phyloP scores from a whole-genome alignment of 257 asterid species.

The Solanum etuberosum region DNA sequence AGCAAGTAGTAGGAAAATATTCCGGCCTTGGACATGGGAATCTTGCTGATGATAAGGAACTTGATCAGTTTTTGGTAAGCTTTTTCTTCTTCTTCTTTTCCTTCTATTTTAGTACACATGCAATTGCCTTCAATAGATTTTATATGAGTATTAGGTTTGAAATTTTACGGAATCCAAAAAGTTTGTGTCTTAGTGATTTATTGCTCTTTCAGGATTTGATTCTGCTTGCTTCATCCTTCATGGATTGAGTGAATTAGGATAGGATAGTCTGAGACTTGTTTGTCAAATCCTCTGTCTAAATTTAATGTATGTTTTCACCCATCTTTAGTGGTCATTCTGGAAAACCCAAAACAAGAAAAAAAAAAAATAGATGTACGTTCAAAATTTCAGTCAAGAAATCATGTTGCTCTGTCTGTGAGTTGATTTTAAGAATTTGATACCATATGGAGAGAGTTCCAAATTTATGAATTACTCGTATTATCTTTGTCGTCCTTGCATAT shows the following conservation, averaged over 20 bases:
- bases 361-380: not conserved
- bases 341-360: not conserved
- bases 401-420: not conserved
- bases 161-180: not conserved
- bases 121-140: not conserved
- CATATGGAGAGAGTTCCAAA: not conserved
- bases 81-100: not conserved
- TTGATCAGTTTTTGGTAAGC: constrained; percentile 60
- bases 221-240: not conserved
- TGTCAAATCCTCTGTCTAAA: not conserved
- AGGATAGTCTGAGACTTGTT: not conserved
- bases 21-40: constrained; percentile 38
- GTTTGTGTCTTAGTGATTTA: not conserved
- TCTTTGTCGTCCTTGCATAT: not conserved
- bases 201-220: not conserved
- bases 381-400: not conserved
- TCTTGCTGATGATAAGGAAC: constrained; percentile 41
- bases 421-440: not conserved
- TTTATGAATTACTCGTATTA: not conserved
- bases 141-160: not conserved
- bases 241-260: not conserved
- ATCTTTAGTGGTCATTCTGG: not conserved
- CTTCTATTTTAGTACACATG: not conserved
- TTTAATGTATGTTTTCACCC: not conserved
- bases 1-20: constrained; percentile 51